phyloP scores from a whole-genome alignment of 805 yeast species.

The Candida insectalens region DNA sequence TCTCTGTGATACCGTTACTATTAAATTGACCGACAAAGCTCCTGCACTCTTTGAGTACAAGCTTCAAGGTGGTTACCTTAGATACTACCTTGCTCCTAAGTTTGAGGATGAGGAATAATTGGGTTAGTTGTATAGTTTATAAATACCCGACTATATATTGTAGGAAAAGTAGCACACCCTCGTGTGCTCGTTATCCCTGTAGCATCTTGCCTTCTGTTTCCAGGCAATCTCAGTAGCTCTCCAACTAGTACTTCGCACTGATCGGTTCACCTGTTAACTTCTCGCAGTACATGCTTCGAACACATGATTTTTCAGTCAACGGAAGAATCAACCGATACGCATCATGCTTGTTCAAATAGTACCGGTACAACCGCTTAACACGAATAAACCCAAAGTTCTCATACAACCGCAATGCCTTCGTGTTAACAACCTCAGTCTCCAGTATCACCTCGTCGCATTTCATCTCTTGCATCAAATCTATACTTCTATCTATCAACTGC shows the following conservation, averaged over 20 bases:
- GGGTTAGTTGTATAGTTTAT: too few species aligned
- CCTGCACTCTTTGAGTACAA: constrained; percentile 93
- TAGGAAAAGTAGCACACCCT: too few species aligned
- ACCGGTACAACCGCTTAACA: constrained; percentile 58
- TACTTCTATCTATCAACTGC: constrained; percentile 48
- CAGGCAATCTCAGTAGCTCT: too few species aligned
- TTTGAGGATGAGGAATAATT: constrained; percentile 78
- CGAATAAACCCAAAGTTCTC: constrained; percentile 29
- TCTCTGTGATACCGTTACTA: constrained; percentile 65
- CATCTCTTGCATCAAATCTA: constrained; percentile 52
- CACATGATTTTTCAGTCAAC: constrained; percentile 47
- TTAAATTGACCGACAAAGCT: constrained; percentile 80
- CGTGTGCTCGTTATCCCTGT: too few species aligned
- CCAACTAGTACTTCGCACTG: too few species aligned
- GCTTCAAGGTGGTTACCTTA: constrained; percentile 83
- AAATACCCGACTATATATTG: too few species aligned
- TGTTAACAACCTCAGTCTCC: constrained; percentile 83
- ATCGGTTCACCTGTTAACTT: too few species aligned
- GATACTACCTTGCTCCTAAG: constrained; percentile 96
- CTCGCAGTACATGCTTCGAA: constrained; percentile 44
- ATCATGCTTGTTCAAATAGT: constrained; percentile 87
- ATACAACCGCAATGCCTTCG: constrained; percentile 24
- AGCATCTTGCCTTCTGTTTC: too few species aligned
- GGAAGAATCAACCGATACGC: constrained; percentile 86
- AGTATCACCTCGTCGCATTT: constrained; percentile 84